phyloP scores from a whole-genome alignment of 106 monocot genomes.

The Cymbidium sinense region DNA sequence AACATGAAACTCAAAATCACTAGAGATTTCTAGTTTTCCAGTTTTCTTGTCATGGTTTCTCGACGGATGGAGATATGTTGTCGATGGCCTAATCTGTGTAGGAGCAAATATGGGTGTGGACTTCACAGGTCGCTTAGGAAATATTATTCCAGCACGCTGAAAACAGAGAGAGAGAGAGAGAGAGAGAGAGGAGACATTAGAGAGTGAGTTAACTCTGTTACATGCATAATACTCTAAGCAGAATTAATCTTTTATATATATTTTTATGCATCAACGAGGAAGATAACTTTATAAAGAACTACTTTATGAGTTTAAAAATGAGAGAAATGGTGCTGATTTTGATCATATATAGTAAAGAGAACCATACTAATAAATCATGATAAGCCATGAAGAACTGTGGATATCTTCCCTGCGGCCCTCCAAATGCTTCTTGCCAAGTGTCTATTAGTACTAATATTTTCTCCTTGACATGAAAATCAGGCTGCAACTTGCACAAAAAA shows the following conservation, averaged over 20 bases:
- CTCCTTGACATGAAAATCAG: conserved; percentile 68
- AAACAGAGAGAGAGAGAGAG: neutral
- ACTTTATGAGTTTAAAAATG: neutral
- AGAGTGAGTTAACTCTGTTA: neutral
- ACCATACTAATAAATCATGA: conserved; percentile 50
- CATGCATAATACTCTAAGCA: neutral
- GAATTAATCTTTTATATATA: neutral
- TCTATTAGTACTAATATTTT: conserved; percentile 51
- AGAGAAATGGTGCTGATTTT: neutral
- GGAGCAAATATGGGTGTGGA: conserved; percentile 74
- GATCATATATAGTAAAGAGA: neutral
- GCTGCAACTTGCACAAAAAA: conserved; percentile 14
- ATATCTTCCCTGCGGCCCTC: conserved; percentile 44
- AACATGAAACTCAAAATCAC: conserved; percentile 39
- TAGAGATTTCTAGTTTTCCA: conserved; percentile 42
- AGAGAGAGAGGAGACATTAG: neutral
- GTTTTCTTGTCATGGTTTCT: conserved; percentile 42
- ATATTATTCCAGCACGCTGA: conserved; percentile 52
- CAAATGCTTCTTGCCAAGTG: conserved; percentile 65
- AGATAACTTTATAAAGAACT: neutral
- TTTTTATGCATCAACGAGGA: neutral
- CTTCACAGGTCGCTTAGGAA: conserved; percentile 58
- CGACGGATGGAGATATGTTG: conserved; percentile 47
- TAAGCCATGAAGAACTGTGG: conserved; percentile 52
- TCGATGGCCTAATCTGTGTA: conserved; percentile 58